Evolutionary conservation across 1,139 yeast species (phyloP).

Genomic region (Candida dubliniensis): DNA sequence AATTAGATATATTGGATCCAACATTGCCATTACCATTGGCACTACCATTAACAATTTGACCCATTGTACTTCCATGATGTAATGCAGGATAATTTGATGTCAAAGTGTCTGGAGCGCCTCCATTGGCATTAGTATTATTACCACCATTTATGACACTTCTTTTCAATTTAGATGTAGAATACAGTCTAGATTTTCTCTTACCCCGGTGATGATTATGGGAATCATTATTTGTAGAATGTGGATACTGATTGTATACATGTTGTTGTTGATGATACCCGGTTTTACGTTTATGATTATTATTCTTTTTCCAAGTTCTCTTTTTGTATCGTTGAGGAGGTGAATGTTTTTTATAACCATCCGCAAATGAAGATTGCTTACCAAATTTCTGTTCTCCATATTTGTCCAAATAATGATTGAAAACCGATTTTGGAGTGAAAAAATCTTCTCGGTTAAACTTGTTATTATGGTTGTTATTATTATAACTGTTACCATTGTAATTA

Average conservation of each 20-base stretch:
- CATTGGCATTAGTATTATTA: not conserved
- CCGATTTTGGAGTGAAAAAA: slow-evolving; percentile 76
- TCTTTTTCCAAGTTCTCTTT: slow-evolving; percentile 34
- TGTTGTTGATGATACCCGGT: slow-evolving; percentile 5
- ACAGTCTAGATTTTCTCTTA: slow-evolving; percentile 30
- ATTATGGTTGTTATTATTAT: slow-evolving; percentile 16
- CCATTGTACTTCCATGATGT: slow-evolving; percentile 4
- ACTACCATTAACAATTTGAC: not conserved
- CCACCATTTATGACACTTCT: slow-evolving; percentile 8
- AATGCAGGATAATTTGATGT: slow-evolving; percentile 8
- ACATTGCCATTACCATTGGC: slow-evolving; percentile 9
- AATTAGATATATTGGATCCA: slow-evolving; percentile 15
- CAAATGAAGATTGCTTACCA: slow-evolving; percentile 14
- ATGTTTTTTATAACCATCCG: slow-evolving; percentile 15
- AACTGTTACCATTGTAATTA: slow-evolving; percentile 16
- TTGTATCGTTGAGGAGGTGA: slow-evolving; percentile 13
- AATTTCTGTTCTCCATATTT: slow-evolving; percentile 52
- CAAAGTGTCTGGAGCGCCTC: not conserved
- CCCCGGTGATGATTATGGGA: slow-evolving; percentile 16
- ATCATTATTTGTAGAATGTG: slow-evolving; percentile 15
- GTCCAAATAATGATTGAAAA: slow-evolving; percentile 68
- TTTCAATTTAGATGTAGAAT: slow-evolving; percentile 29
- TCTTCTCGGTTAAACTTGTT: slow-evolving; percentile 61
- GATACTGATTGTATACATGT: slow-evolving; percentile 10
- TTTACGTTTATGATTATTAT: slow-evolving; percentile 20